Evolutionary conservation across 2,329 filamentous ascomycete genomes (phyloP), one percentile per base, ranked within the genome.

Genomic region (Lasiodiplodia sp.): DNA sequence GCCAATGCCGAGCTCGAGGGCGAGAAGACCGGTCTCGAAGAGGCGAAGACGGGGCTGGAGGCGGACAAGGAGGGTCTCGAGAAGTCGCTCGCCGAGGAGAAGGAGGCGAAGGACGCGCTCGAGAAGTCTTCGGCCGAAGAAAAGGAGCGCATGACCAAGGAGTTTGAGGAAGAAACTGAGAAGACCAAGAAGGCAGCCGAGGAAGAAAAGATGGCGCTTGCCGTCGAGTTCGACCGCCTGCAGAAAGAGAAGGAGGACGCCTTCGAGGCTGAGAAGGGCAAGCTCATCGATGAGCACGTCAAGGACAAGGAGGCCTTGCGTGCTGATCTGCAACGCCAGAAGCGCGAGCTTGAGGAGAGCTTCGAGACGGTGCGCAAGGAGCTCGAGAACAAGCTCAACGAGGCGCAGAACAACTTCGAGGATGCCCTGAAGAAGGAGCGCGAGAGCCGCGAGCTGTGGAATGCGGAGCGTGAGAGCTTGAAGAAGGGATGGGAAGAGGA

Each of bases 261-360:
- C n/a, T 85, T 84, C 49, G 84, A 86, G 69, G 81, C 80, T 55
- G 82, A 83, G 70, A 79, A 81, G 68, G 81, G 84, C 70, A 79
- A 86, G 68, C 77, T 79, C 5, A 78, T 80, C 18, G 76, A 79
- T 52, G 73, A 75, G 16, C 75, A 78, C 47, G 62, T 75, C 40
- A 73, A 73, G 58, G 77, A 79, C 69, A 79, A 78, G 66, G 76
- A 79, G 16, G 76, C 77, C 47, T 69, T 81, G 16, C 73, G 75
- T 49, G 73, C 72, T 40, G 75, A 76, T 56, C 75, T 77, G 70
- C 72, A 78, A 67, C 73, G 74, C 53, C 76, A 79, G 68, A 75
- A 78, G 70, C 72, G 73, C 21, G 78, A 80, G 66, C 75, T 85
- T 56, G 78, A 84, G 58, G 78, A 81, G 52, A 83, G 78, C 66